Evolutionary conservation across 1,284 basidiomycete genomes (phyloP).

Genomic region (Trametes hirsuta): DNA sequence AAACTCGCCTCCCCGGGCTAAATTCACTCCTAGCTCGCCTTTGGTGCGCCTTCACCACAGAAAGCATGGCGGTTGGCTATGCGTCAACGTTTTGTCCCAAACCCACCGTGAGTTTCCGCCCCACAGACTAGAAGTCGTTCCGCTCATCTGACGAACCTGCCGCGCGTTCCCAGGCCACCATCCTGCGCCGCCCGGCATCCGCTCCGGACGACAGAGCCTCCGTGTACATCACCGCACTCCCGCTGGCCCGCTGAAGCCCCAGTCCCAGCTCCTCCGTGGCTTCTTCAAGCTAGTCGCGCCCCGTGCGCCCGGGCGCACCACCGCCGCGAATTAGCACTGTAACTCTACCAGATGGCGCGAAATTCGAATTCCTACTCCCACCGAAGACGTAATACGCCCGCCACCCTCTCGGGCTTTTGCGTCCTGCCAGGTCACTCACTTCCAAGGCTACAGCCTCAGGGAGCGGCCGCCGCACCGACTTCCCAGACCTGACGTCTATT

Average conservation of each 20-base stretch:
- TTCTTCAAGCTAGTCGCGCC: no score
- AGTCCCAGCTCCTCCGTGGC: neutral
- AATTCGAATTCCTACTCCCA: neutral
- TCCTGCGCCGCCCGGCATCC: constrained; percentile 26
- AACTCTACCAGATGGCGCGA: neutral
- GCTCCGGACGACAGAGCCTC: constrained; percentile 8
- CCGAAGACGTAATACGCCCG: constrained; percentile 10
- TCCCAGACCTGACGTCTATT: neutral
- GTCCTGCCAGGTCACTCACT: constrained; percentile 2
- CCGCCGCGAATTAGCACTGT: no score
- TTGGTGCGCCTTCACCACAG: constrained; percentile 83
- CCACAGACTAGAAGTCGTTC: neutral
- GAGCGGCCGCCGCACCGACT: neutral
- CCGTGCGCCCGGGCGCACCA: no score
- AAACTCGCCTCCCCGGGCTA: neutral
- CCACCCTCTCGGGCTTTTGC: constrained; percentile 4
- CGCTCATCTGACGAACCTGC: constrained; percentile 4
- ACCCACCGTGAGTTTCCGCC: constrained; percentile 51
- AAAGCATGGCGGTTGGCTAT: constrained; percentile 78
- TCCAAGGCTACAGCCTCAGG: neutral
- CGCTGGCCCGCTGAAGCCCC: constrained; percentile 9
- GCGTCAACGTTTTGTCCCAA: constrained; percentile 52
- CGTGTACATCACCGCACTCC: constrained; percentile 28
- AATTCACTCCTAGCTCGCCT: constrained; percentile 50
- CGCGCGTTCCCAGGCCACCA: constrained; percentile 17